Conservation (phyloP, 768 basidiomycete species). For the Lactarius pseudohatsudake region DNA sequence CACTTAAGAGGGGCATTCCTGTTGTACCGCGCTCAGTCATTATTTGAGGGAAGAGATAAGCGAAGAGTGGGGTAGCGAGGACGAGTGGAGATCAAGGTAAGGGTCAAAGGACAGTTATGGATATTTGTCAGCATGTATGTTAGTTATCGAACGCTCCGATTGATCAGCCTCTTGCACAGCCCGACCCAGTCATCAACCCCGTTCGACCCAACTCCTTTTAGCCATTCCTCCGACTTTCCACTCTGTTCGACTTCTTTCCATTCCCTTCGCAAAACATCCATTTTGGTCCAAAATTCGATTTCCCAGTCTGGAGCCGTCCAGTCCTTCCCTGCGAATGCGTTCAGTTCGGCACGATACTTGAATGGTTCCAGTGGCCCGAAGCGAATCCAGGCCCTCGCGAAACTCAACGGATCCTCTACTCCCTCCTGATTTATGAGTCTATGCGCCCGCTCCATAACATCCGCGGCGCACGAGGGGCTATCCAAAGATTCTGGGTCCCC, state of each 20-base stretch:
- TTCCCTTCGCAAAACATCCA: constrained; percentile 49
- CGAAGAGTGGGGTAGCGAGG: background rate
- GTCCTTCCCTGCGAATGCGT: constrained; percentile 44
- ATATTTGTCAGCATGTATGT: background rate
- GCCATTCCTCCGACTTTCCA: constrained; percentile 60
- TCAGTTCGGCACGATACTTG: constrained; percentile 62
- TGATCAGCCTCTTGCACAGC: constrained; percentile 40
- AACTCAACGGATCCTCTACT: constrained; percentile 38
- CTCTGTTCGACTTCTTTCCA: constrained; percentile 59
- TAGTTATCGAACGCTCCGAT: constrained; percentile 32
- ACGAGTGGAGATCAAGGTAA: background rate
- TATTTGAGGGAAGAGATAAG: background rate
- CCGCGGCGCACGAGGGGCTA: constrained; percentile 45
- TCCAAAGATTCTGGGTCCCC: constrained; percentile 52
- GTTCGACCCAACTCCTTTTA: constrained; percentile 59
- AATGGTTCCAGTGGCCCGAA: constrained; percentile 58
- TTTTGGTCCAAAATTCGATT: constrained; percentile 49
- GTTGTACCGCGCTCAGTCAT: constrained; percentile 22
- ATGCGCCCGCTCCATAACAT: constrained; percentile 44
- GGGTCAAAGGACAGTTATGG: background rate
- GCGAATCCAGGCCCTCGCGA: constrained; percentile 59
- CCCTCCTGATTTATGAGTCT: background rate
- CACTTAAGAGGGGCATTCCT: constrained; percentile 72
- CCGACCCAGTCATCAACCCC: constrained; percentile 63
- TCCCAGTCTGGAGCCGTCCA: constrained; percentile 55